These are phyloP conservation scores for Skeletonema costatum DNA, from an alignment of 108 stramenopile species.

Conservation along the genomic window DNA sequence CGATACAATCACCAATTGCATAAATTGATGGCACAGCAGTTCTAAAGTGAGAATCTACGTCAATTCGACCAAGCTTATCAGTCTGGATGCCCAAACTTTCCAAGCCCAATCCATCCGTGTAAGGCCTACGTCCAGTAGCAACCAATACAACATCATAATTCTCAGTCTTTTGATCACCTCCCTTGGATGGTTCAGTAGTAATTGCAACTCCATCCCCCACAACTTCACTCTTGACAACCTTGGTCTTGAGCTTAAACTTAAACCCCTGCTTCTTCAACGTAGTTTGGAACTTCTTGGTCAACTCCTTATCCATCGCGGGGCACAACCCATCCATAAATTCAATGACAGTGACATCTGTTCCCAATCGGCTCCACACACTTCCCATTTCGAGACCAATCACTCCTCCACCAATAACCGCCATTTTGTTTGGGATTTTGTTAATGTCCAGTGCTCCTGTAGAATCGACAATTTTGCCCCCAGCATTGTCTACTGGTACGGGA, in stretches of 20 bases:
- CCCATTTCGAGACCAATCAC: constrained; percentile 99
- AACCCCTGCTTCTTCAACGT: constrained; percentile 98
- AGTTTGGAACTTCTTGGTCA: constrained; percentile 95
- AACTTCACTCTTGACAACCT: constrained; percentile 92
- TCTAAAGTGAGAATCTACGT: constrained; percentile 96
- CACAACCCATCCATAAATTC: constrained; percentile 98
- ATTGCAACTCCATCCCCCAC: constrained; percentile 81
- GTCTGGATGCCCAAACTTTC: constrained; percentile 94
- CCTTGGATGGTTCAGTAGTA: constrained; percentile 90
- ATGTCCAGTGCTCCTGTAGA: constrained; percentile 98
- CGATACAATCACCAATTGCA: constrained; percentile 98
- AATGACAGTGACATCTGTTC: constrained; percentile 96
- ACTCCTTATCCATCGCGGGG: constrained; percentile 95
- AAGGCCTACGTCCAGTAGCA: constrained; percentile 98
- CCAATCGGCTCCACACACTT: constrained; percentile 97
- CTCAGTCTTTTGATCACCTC: constrained; percentile 77
- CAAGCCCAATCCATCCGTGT: constrained; percentile 96
- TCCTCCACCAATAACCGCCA: constrained; percentile 98
- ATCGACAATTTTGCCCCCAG: constrained; percentile 95
- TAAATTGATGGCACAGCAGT: constrained; percentile 93
- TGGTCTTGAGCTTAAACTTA: constrained; percentile 96
- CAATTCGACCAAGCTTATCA: constrained; percentile 95
- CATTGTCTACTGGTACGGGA: constrained; percentile 98
- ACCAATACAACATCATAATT: constrained; percentile 96
- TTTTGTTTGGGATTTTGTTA: constrained; percentile 79